These are phyloP conservation scores for Tulasnella sp. DNA, from an alignment of 768 basidiomycete species.

Conservation along the genomic window DNA sequence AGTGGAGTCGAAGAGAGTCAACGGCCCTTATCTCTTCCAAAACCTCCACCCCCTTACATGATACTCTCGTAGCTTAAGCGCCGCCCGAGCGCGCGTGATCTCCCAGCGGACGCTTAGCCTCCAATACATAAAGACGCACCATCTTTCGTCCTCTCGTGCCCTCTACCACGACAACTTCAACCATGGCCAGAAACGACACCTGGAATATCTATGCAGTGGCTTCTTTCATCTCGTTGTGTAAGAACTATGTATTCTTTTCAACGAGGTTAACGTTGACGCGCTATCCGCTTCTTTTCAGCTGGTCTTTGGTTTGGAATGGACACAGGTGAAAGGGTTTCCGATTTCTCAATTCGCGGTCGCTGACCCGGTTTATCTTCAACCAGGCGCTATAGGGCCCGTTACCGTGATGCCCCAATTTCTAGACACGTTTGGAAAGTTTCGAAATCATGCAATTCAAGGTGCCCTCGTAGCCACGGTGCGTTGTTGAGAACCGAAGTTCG, in stretches of 20 bases:
- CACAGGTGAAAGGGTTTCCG: constrained; percentile 23
- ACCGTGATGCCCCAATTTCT: constrained; percentile 38
- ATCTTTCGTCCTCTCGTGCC: not conserved
- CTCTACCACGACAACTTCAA: not conserved
- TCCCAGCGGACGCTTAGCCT: not conserved
- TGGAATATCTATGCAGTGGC: constrained; percentile 11
- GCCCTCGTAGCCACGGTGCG: constrained; percentile 17
- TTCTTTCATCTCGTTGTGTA: constrained; percentile 18
- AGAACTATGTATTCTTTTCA: not conserved
- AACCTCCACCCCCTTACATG: not conserved
- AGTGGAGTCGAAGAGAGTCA: not conserved
- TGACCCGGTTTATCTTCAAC: not conserved
- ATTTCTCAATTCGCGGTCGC: not conserved
- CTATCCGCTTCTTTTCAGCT: constrained; percentile 14
- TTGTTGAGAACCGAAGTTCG: too few species aligned
- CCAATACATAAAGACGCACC: not conserved
- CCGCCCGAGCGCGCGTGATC: not conserved
- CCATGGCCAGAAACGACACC: not conserved
- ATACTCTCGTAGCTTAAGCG: not conserved
- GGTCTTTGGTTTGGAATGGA: constrained; percentile 30
- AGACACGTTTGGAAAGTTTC: constrained; percentile 15
- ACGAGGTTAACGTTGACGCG: not conserved
- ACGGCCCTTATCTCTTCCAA: not conserved
- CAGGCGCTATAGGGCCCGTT: constrained; percentile 32
- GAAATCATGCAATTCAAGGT: constrained; percentile 13